Percentiles rank a stretch among this genome's conserved stretches.
Conservation (phyloP, 1,284 basidiomycete genomes). For the Fomitopsis pinicola region DNA sequence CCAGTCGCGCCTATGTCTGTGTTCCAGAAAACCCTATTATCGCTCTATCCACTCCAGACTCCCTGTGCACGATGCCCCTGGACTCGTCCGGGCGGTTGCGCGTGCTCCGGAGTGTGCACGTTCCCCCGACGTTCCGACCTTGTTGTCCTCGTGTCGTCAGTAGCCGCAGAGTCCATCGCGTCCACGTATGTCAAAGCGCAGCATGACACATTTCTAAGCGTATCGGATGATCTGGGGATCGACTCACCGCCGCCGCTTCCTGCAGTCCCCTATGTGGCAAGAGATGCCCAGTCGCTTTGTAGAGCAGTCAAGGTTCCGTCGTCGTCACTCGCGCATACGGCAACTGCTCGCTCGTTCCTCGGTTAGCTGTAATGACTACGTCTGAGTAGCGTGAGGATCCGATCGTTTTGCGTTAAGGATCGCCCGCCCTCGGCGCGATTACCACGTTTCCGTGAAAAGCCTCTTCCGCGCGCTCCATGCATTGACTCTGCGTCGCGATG, state of each 20-base stretch:
- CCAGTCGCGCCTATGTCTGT: conserved; percentile 24
- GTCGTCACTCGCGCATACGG: conserved; percentile 8
- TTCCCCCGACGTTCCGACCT: conserved; percentile 12
- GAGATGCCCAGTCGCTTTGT: neutral
- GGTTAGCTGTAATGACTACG: conserved; percentile 6
- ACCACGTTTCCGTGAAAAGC: neutral
- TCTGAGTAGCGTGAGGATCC: conserved; percentile 8
- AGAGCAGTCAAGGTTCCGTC: neutral
- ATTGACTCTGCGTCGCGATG: conserved; percentile 2
- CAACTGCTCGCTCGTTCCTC: conserved; percentile 6
- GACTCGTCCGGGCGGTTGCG: conserved; percentile 8
- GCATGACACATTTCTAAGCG: conserved; percentile 21
- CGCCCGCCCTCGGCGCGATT: conserved; percentile 1
- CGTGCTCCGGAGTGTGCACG: conserved; percentile 8
- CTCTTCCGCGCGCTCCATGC: neutral
- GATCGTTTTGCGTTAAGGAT: conserved; percentile 8
- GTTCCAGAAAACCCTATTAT: conserved; percentile 8
- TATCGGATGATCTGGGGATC: conserved; percentile 18
- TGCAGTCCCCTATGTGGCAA: conserved; percentile 4
- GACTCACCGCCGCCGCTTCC: conserved; percentile 2
- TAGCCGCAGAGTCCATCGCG: neutral
- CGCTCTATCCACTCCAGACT: neutral
- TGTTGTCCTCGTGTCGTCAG: conserved; percentile 18
- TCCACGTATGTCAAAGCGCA: conserved; percentile 11
- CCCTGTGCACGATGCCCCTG: conserved; percentile 2